phyloP scores from a whole-genome alignment of 2,329 filamentous ascomycete genomes.

The Hymenoscyphus albidus region DNA sequence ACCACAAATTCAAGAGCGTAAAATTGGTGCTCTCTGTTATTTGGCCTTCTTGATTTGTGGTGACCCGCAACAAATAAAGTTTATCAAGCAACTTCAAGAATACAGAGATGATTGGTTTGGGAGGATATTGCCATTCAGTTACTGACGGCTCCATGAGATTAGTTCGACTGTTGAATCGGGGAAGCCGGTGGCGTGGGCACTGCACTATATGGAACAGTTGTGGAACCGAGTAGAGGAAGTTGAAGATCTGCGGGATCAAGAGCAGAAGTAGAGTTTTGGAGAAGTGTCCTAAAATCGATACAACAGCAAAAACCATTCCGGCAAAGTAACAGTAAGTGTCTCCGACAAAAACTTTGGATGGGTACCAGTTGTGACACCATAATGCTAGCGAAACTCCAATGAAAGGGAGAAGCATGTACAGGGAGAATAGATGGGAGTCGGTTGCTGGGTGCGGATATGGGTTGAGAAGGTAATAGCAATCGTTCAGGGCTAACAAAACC shows the following conservation, averaged over 20 bases:
- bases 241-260: conserved; percentile 91
- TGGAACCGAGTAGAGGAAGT: conserved; percentile 89
- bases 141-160: conserved; percentile 84
- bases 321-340: conserved; percentile 99
- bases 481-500: conserved; percentile 77
- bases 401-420: conserved; percentile 92
- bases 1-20: conserved; percentile 91
- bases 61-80: conserved; percentile 65
- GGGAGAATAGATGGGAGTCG: conserved; percentile 91
- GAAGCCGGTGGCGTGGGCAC: conserved; percentile 88
- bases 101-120: conserved; percentile 58
- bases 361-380: conserved; percentile 91
- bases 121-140: conserved; percentile 72
- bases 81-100: conserved; percentile 65
- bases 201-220: conserved; percentile 88
- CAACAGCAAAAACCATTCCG: conserved; percentile 97
- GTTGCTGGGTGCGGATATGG: conserved; percentile 88
- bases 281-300: conserved; percentile 95
- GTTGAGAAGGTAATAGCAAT: conserved; percentile 78
- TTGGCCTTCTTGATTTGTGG: conserved; percentile 61
- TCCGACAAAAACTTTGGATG: conserved; percentile 90
- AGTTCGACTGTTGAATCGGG: conserved; percentile 79
- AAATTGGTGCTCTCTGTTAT: conserved; percentile 84
- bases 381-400: conserved; percentile 86
- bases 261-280: conserved; percentile 92